Conservation (phyloP, 2,329 filamentous ascomycete genomes). For the Colletotrichum australisinense region DNA sequence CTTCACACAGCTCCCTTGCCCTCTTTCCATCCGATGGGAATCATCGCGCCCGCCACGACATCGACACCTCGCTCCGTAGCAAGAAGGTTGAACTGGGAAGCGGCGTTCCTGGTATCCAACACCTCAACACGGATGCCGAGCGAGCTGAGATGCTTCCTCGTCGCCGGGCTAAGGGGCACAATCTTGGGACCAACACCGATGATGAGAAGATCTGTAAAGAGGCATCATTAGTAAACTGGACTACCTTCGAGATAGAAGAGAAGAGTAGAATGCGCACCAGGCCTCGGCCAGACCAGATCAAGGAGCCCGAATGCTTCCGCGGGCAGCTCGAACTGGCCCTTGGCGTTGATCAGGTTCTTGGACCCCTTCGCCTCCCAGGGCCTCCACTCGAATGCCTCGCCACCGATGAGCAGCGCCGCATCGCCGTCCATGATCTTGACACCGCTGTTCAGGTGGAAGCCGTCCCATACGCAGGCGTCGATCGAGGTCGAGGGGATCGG, state of each 20-base stretch:
- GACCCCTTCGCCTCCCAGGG: conserved; percentile 73
- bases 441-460: conserved; percentile 89
- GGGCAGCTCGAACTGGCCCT: conserved; percentile 84
- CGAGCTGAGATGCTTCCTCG: conserved; percentile 76
- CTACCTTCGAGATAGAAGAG: neutral
- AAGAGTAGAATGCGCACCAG: conserved; percentile 68
- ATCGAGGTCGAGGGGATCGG: conserved; percentile 85
- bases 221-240: conserved; percentile 1
- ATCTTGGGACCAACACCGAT: conserved; percentile 86
- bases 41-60: conserved; percentile 86
- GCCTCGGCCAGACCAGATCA: conserved; percentile 85
- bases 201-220: conserved; percentile 80
- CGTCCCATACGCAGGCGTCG: conserved; percentile 83
- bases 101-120: conserved; percentile 92
- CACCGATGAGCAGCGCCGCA: conserved; percentile 83
- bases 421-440: conserved; percentile 74
- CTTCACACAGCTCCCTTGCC: conserved; percentile 53
- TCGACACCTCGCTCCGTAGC: conserved; percentile 92
- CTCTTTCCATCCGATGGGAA: conserved; percentile 87
- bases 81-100: conserved; percentile 92
- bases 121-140: conserved; percentile 90
- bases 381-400: conserved; percentile 89
- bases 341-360: conserved; percentile 72
- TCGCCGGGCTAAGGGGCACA: conserved; percentile 79
- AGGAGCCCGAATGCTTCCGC: conserved; percentile 80